Base-by-base conservation (phyloP, 176 grass and related monocot genomes). In the Lolium rigidum region DNA sequence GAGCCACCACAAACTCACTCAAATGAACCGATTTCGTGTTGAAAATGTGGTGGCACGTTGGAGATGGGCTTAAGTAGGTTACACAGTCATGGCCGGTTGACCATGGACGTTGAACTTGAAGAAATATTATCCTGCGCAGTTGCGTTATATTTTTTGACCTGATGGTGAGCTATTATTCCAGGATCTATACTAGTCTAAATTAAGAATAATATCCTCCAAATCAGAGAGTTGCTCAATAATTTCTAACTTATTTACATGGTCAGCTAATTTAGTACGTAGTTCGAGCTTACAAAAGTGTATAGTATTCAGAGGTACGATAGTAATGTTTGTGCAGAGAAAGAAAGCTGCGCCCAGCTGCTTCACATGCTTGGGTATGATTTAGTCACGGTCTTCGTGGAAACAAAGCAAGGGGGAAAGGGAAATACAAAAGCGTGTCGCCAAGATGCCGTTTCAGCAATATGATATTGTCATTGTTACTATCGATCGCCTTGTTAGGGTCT, bases 361-460 rank as follows among this genome's bases (percentile, higher is more conserved):
- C 89, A 75, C 85, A 84, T 87, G 89, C 31, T 5, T 69, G 31
- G 24, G 17, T 21, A 90, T 90, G 38, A 84, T 87, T 73, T 66
- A n/a, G 31, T 49, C 89, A 84, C 80, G 20, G 47, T 12, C 52
- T 68, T 75, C 47, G 38, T 83, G 14, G 39, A 84, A 90, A 83
- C 47, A 41, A 69, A 28, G 10, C 9, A 70, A 4, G 11, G 20
- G 47, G 0, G 0, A 5, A 64, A 52, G 43, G 10, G 54, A 63
- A 65, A 74, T 46, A 47, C 35, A 43, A 12, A 82, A 82, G 35
- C 7, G 78, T 25, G 18, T 61, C 67, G 31, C 25, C 7, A 20
- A 35, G 26, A 65, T 65, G 62, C 62, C 25, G 5, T 35, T 15
- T 31, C 61, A 2, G 62, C 62, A 65, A 8, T 65, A 65, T 14